Evolutionary conservation across 2,329 filamentous ascomycete species (phyloP).

Genomic region (Aspergillus brasiliensis): DNA sequence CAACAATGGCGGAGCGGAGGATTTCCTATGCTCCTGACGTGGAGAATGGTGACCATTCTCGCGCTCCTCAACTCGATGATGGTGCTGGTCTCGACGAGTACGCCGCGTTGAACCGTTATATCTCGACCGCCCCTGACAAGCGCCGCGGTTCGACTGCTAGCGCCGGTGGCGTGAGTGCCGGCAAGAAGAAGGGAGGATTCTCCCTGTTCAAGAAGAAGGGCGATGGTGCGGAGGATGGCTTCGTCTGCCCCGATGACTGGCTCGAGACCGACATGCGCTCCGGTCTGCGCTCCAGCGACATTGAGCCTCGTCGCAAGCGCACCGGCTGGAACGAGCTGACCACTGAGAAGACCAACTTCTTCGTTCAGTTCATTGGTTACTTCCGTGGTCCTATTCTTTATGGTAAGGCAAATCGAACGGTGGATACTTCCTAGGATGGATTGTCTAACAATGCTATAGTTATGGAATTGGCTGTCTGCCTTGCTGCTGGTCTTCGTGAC

Average conservation of each 20-base stretch:
- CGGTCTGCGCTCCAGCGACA: slow-evolving; percentile 62
- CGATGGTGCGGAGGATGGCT: slow-evolving; percentile 33
- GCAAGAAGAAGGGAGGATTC: slow-evolving; percentile 56
- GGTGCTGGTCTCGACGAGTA: slow-evolving; percentile 58
- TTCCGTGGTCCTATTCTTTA: slow-evolving; percentile 78
- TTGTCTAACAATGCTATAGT: slow-evolving; percentile 37
- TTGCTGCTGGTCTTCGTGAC: slow-evolving; percentile 73
- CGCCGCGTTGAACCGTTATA: slow-evolving; percentile 66
- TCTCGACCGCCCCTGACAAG: slow-evolving; percentile 65
- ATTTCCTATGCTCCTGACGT: slow-evolving; percentile 49
- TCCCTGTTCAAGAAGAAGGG: slow-evolving; percentile 53
- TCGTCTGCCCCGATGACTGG: slow-evolving; percentile 66
- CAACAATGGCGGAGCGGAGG: slow-evolving; percentile 49
- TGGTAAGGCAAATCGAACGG: slow-evolving; percentile 54
- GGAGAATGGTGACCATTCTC: slow-evolving; percentile 44
- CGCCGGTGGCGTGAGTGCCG: slow-evolving; percentile 45
- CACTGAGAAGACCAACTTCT: slow-evolving; percentile 74
- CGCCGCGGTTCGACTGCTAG: slow-evolving; percentile 53
- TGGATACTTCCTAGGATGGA: background rate
- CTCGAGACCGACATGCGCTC: slow-evolving; percentile 67
- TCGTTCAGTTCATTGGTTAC: slow-evolving; percentile 73
- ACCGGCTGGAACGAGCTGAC: slow-evolving; percentile 72
- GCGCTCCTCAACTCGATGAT: slow-evolving; percentile 33
- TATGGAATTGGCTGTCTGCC: slow-evolving; percentile 74
- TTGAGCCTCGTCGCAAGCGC: slow-evolving; percentile 66